Evolutionary conservation across 2,329 filamentous ascomycete genomes (phyloP), one percentile per base, ranked within the genome.

Genomic region (Thermothelomyces thermophilus): DNA sequence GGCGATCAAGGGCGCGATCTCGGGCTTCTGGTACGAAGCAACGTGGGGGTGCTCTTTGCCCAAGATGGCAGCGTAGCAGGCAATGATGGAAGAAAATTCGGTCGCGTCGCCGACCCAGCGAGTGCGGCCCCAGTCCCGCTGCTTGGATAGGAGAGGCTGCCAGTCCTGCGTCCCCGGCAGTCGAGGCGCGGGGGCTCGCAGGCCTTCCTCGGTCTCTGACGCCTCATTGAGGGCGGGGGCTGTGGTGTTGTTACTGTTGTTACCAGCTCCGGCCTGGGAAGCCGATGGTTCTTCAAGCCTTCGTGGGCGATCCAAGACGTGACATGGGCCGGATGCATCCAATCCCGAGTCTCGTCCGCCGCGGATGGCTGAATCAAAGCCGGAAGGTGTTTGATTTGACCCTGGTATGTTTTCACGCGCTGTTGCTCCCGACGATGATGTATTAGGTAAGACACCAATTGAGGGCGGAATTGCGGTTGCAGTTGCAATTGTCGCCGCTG

Each of bases 51-150:
- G 57, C n/a, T 48, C 51, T 3, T 52, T 51, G n/a, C 55, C 56
- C 6, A 52, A 46, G 10, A 59, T 61, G 30, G 54, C 58, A 16
- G 54, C 44, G 34, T 63, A 67, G 53, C 64, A 67, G 3, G 48
- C 41, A 10, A 61, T 51, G n/a, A 68, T 56, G 20, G 55, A 39
- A 5, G 51, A 51, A 26, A 68, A 66, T 63, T 68, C 46, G 33
- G 46, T 14, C 11, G 46, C 22, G 9, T 30, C 37, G 22, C 39
- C 28, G 1, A 48, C 16, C 46, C 46, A 48, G n/a, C 40, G 30
- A 6, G 30, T 42, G 6, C 40, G 40, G 31, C 40, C 46, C 46
- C 39, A 48, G 13, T 48, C 46, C 7, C 40, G 39, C 17, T 33
- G 39, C 10, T 48, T 48, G 39, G 30, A 20, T 13, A 37, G 4